Base-by-base conservation (phyloP, 1,284 basidiomycete genomes). In the Vanrija sp. region DNA sequence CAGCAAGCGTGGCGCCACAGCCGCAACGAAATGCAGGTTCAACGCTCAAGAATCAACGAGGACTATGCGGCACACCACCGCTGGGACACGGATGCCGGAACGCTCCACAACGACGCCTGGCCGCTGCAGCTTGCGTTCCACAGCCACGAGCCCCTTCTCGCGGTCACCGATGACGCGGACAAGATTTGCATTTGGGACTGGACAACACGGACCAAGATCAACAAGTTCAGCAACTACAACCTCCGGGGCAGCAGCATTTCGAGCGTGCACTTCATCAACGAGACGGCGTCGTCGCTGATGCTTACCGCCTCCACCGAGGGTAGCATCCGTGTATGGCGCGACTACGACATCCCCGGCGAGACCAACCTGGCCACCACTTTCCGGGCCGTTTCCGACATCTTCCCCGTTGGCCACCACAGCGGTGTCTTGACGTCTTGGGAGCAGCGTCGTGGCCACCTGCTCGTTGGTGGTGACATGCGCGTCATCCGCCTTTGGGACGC, bases 401-500 rank as follows among this genome's bases (percentile, higher is more conserved):
- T 91, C 23, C 77, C 80, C 7, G 79, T 78, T 27, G 84, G 71
- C 15, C 62, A 85, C 82, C 61, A 84, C 27, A 84, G 83, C 51
- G 95, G 95, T 0, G 78, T 98, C 37, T 81, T 97, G 23, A 85
- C 89, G 47, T 91, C 95, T 56, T 99, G 96, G 96, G 90, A 92
- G 69, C 95, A 98, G 75, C 81, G 83, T 6, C 83, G 85, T 25
- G 96, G 95, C 0, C 85, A 85, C 38, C 77, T 98, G 27, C 78
- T 97, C 14, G 86, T 92, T 12, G 90, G 89, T 10, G 96, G 96
- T 7, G 95, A 98, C 74, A 88, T 90, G 46, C 84, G 86, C 52
- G 85, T 87, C 35, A 86, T 99, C 54, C 83, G 92, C 48, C 82
- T 94, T 1, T 98, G 96, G 96, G 95, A 98, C 72, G 94, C 93